A percentile compares a stretch with the other conserved stretches of the same genome.
Evolutionary conservation across 1,139 yeast species (phyloP).

Genomic region (Geotrichum klebahnii): DNA sequence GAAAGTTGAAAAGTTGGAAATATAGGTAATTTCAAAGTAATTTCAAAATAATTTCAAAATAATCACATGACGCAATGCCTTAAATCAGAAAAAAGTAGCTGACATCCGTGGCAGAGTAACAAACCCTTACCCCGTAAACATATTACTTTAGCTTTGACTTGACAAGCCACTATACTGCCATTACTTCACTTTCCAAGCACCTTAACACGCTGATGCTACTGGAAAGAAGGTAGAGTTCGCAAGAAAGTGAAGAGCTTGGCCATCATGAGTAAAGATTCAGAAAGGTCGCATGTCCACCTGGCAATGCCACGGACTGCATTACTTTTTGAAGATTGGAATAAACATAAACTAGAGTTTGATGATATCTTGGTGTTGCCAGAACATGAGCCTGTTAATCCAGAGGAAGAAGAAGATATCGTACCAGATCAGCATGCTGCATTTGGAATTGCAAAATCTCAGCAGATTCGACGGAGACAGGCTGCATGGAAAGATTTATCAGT

Average conservation of each 20-base stretch:
- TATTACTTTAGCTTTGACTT: too few relatives aligned
- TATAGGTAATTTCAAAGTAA: too few relatives aligned
- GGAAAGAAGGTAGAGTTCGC: not conserved
- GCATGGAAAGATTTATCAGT: conserved; percentile 40
- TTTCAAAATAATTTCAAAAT: too few relatives aligned
- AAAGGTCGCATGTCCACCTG: conserved; percentile 38
- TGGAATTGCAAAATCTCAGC: conserved; percentile 27
- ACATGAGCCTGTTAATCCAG: conserved; percentile 36
- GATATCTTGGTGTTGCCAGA: conserved; percentile 36
- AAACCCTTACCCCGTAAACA: too few relatives aligned
- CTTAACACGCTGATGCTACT: too few relatives aligned
- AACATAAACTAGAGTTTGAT: conserved; percentile 37
- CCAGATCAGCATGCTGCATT: conserved; percentile 35
- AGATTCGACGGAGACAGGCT: conserved; percentile 26
- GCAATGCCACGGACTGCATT: conserved; percentile 34
- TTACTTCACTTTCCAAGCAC: too few relatives aligned
- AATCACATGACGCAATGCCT: too few relatives aligned
- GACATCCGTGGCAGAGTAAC: too few relatives aligned
- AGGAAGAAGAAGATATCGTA: conserved; percentile 38
- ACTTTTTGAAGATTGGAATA: conserved; percentile 39
- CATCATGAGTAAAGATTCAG: conserved; percentile 33
- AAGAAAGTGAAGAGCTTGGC: not conserved
- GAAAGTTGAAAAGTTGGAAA: too few relatives aligned
- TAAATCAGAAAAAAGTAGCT: too few relatives aligned
- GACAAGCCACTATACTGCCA: too few relatives aligned